Evolutionary conservation across 1,139 yeast genomes (phyloP).

Genomic region (Yamadazyma atmosphaerica): DNA sequence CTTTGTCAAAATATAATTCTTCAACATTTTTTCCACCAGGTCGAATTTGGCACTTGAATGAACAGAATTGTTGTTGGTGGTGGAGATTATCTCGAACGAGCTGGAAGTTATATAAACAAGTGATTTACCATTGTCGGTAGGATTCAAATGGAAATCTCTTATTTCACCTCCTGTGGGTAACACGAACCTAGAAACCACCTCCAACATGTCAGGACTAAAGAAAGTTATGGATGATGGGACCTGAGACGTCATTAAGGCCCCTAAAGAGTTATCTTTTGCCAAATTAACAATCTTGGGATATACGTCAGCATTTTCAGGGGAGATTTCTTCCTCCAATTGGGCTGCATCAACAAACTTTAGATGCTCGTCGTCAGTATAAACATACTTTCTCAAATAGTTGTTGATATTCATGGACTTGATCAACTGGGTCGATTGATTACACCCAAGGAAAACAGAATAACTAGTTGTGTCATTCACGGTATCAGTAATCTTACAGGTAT

Average conservation of each 20-base stretch:
- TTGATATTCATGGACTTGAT: slow-evolving; percentile 62
- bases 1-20: slow-evolving; percentile 50
- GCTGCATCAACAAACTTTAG: slow-evolving; percentile 61
- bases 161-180: slow-evolving; percentile 20
- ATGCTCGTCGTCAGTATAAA: slow-evolving; percentile 56
- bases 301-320: slow-evolving; percentile 39
- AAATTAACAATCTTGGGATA: slow-evolving; percentile 61
- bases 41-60: slow-evolving; percentile 17
- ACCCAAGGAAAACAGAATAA: slow-evolving; percentile 58
- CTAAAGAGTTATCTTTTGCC: slow-evolving; percentile 54
- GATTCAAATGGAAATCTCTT: slow-evolving; percentile 31
- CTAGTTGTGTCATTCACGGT: slow-evolving; percentile 27
- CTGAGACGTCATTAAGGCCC: slow-evolving; percentile 63
- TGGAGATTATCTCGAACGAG: slow-evolving; percentile 52
- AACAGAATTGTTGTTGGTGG: slow-evolving; percentile 25
- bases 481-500: slow-evolving; percentile 23
- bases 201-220: slow-evolving; percentile 57
- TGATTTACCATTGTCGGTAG: slow-evolving; percentile 47
- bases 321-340: slow-evolving; percentile 43
- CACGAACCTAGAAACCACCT: slow-evolving; percentile 24
- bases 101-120: slow-evolving; percentile 58
- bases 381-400: slow-evolving; percentile 70
- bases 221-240: slow-evolving; percentile 59
- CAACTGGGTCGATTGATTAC: slow-evolving; percentile 63
- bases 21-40: slow-evolving; percentile 26